Evolutionary conservation across 2,329 filamentous ascomycete species (phyloP), one percentile per base, ranked within the genome.

Genomic region (Teratosphaeria epicoccoides): DNA sequence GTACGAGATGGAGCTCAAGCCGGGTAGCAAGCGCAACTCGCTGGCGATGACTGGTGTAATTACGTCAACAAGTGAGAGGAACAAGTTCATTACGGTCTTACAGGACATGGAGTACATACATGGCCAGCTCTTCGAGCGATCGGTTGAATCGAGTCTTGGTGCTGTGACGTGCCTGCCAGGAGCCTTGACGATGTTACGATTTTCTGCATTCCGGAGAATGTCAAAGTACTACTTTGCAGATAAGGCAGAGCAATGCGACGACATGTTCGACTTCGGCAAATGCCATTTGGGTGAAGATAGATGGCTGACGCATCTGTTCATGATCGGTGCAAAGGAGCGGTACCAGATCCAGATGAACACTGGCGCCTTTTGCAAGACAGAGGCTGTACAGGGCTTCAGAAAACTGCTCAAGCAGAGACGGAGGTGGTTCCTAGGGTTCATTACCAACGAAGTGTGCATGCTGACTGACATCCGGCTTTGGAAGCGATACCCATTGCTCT

Each of bases 21-120:
- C 91, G 0, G 90, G 90, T 50, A 95, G 90, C 71, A 83, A 87
- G 65, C 82, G 84, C 65, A 88, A 94, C 67, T 96, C 95, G 88
- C 76, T 97, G 64, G 91, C 91, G 49, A 96, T 96, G 88, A 97
- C 91, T 12, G 91, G 91, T 26, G 87, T 97, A 64, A 97, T 97
- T 64, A 97, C 91, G 1, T 91, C 89, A 1, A 96, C 90, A 0
- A 95, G 91, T 0, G 81, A 85, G 61, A 93, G 87, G 62, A 86
- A 94, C 67, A 88, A 85, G 59, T 74, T 97, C 51, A 87, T 97
- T 63, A 97, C 93, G 0, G 74, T 98, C 12, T 76, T 98, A 4
- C 91, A 98, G 69, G 91, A 98, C 61, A 95, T 97, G 84, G 93
- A 98, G 69, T 97, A 97, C 64, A 86, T 97, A 24, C 93, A 97